Percentiles rank a stretch among this genome's conserved stretches.
Conservation (phyloP, 2,329 filamentous ascomycete genomes). For the Sclerotinia glacialis region DNA sequence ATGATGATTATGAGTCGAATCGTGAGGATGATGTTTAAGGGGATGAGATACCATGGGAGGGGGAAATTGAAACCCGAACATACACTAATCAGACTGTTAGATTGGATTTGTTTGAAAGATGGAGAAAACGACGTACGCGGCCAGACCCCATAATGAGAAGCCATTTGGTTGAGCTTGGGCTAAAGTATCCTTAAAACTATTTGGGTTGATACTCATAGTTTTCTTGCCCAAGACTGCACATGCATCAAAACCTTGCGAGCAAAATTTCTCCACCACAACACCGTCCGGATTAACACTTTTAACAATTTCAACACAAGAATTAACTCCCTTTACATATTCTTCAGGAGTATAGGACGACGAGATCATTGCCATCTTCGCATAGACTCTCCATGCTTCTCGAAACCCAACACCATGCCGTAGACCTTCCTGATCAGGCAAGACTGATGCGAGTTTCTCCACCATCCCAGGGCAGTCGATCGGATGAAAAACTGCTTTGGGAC, state of each 20-base stretch:
- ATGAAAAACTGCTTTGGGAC: constrained; percentile 37
- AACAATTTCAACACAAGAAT: constrained; percentile 43
- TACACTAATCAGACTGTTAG: constrained; percentile 4
- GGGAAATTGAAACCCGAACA: constrained; percentile 47
- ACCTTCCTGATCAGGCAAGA: constrained; percentile 29
- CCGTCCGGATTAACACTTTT: constrained; percentile 42
- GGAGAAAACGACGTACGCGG: constrained; percentile 39
- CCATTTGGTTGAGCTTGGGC: constrained; percentile 42
- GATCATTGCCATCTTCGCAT: constrained; percentile 31
- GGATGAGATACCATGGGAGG: constrained; percentile 45
- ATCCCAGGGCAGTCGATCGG: constrained; percentile 39
- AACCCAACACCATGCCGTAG: constrained; percentile 7
- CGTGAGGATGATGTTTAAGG: constrained; percentile 44
- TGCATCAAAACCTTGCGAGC: constrained; percentile 46
- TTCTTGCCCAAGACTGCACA: constrained; percentile 41
- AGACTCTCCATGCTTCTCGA: constrained; percentile 14
- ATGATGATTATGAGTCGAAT: constrained; percentile 35
- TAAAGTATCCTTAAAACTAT: constrained; percentile 45
- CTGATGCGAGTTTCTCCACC: constrained; percentile 37
- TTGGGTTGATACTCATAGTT: constrained; percentile 46
- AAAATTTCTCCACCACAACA: constrained; percentile 46
- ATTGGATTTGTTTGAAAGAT: background rate
- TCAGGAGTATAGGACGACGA: constrained; percentile 40
- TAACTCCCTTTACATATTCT: constrained; percentile 45
- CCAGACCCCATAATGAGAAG: constrained; percentile 42